These are phyloP conservation scores for Cercophora newfieldiana DNA, from an alignment of 495 filamentous ascomycete species.

Conservation along the genomic window DNA sequence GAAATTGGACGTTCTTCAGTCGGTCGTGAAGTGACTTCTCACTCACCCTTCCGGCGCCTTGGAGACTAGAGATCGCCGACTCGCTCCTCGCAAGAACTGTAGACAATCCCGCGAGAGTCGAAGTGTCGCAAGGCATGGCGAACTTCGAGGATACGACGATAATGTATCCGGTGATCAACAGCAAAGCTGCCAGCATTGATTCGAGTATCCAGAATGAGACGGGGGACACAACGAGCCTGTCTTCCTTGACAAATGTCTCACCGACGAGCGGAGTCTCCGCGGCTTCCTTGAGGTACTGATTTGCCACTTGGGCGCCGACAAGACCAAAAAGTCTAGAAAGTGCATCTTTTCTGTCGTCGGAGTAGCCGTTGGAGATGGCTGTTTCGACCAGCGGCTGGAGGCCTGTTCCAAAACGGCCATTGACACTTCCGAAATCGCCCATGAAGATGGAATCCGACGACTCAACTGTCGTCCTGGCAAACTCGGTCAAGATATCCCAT, in stretches of 20 bases:
- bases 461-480: not conserved
- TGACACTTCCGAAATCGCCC: not conserved
- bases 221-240: not conserved
- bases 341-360: not conserved
- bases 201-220: not conserved
- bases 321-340: not conserved
- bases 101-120: not conserved
- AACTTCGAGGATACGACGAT: not conserved
- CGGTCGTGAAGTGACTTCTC: not conserved
- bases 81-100: not conserved
- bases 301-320: not conserved
- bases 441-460: not conserved
- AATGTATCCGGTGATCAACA: not conserved
- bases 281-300: not conserved
- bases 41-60: not conserved
- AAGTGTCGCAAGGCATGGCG: not conserved
- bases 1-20: not conserved
- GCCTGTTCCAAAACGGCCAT: not conserved
- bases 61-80: not conserved
- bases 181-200: not conserved
- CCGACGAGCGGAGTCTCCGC: not conserved
- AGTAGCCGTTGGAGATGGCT: not conserved
- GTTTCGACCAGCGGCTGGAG: not conserved
- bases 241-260: not conserved
- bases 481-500: constrained; percentile 1